Evolutionary conservation across 495 filamentous ascomycete species (phyloP).

Genomic region (Tuber indicum): DNA sequence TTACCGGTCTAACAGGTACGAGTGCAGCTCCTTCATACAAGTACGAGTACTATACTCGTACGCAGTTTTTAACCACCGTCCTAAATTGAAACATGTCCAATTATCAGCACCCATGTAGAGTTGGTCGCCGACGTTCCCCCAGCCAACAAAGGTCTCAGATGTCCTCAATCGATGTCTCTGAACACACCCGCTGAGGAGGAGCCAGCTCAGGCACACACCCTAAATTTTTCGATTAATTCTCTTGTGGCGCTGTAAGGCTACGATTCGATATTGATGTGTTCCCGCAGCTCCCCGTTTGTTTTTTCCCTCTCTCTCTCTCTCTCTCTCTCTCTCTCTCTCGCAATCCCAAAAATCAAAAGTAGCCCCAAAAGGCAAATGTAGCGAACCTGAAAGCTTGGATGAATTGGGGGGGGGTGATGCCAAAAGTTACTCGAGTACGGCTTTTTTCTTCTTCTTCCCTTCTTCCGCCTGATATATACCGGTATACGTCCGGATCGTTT

Average conservation of each 20-base stretch:
- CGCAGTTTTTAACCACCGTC: neutral
- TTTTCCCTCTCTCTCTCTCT: neutral
- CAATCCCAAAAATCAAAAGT: neutral
- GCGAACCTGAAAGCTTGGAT: neutral
- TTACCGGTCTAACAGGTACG: neutral
- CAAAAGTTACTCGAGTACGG: neutral
- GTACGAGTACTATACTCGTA: too few relatives aligned
- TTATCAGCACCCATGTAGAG: neutral
- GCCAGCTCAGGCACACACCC: conserved; percentile 1
- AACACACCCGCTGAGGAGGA: neutral
- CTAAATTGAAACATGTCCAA: neutral
- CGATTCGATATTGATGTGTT: neutral
- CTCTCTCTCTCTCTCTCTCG: neutral
- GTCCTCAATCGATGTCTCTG: conserved; percentile 8
- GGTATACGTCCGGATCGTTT: neutral
- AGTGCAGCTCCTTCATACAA: neutral
- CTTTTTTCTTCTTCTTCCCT: neutral
- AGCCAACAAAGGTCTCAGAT: conserved; percentile 37
- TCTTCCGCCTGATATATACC: neutral
- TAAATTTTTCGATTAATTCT: neutral
- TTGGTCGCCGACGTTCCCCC: conserved; percentile 29
- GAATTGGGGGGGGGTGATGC: neutral
- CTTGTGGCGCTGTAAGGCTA: conserved; percentile 4
- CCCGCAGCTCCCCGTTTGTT: neutral
- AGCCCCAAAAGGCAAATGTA: too few relatives aligned